Evolutionary conservation across 495 filamentous ascomycete species (phyloP).

Genomic region (Friedmanniomyces simplex): DNA sequence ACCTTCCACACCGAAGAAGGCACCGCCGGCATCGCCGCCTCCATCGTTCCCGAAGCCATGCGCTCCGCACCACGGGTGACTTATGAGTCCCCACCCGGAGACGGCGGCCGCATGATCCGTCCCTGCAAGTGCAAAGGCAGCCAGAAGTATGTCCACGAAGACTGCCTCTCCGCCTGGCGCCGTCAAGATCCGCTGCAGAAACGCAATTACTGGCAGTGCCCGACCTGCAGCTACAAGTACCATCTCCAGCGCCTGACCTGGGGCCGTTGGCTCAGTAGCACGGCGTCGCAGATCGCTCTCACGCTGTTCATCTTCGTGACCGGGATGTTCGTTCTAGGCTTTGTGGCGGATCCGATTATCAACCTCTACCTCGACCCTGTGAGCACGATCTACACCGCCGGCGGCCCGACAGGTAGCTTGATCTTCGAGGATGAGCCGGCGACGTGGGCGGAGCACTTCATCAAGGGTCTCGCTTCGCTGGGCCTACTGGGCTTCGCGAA

Average conservation of each 20-base stretch:
- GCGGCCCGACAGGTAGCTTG: slow-evolving; percentile 16
- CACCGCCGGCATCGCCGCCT: slow-evolving; percentile 18
- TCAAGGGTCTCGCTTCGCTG: slow-evolving; percentile 76
- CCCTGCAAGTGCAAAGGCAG: slow-evolving; percentile 91
- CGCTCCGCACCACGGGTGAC: slow-evolving; percentile 51
- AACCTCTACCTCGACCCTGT: slow-evolving; percentile 73
- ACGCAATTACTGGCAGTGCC: slow-evolving; percentile 75
- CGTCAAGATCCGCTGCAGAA: slow-evolving; percentile 56
- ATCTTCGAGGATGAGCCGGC: slow-evolving; percentile 36
- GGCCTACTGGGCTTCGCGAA: slow-evolving; percentile 81
- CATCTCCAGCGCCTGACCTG: slow-evolving; percentile 66
- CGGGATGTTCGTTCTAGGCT: slow-evolving; percentile 70
- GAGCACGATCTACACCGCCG: slow-evolving; percentile 36
- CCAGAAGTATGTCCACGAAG: slow-evolving; percentile 88
- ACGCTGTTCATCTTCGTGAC: slow-evolving; percentile 60
- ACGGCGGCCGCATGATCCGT: slow-evolving; percentile 69
- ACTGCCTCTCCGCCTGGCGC: slow-evolving; percentile 83
- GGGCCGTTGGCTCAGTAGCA: slow-evolving; percentile 64
- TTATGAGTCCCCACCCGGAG: slow-evolving; percentile 55
- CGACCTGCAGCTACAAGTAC: slow-evolving; percentile 80
- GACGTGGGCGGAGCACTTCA: slow-evolving; percentile 69
- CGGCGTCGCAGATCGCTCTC: slow-evolving; percentile 48
- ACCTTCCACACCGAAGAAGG: slow-evolving; percentile 58
- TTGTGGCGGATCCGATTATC: slow-evolving; percentile 88
- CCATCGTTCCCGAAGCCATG: slow-evolving; percentile 47